These are phyloP conservation scores for Linderniella brevidens DNA, from an alignment of 257 asterid species.

Conservation along the genomic window DNA sequence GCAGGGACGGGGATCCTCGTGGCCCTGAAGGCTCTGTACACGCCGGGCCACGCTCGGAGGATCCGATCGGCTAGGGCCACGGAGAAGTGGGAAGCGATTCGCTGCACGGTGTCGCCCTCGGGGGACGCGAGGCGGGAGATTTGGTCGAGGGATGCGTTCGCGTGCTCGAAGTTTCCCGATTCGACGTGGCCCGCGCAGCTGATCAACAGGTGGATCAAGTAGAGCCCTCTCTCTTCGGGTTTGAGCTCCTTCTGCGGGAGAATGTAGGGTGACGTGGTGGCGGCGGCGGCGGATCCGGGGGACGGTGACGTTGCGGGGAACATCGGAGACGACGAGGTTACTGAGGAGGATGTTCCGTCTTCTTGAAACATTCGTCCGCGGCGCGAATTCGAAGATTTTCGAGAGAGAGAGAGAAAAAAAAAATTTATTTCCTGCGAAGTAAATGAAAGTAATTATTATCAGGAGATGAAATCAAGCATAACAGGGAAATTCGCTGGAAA, in stretches of 20 bases:
- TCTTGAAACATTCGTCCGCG: conserved; percentile 51
- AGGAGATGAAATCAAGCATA: too few species aligned
- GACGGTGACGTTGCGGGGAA: conserved; percentile 31
- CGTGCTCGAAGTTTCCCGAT: conserved; percentile 57
- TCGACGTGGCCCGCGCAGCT: conserved; percentile 80
- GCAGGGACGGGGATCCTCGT: conserved; percentile 27
- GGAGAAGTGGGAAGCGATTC: conserved; percentile 71
- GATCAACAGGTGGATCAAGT: conserved; percentile 62
- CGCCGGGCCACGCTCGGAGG: conserved; percentile 72
- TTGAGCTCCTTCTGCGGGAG: conserved; percentile 77
- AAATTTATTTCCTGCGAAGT: neutral
- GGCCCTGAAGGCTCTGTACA: conserved; percentile 55
- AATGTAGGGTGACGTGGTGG: conserved; percentile 32
- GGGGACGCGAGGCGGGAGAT: conserved; percentile 78
- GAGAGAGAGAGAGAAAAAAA: neutral
- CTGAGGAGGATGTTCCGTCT: conserved; percentile 78
- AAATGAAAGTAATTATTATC: neutral
- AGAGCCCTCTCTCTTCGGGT: conserved; percentile 84
- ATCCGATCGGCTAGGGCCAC: conserved; percentile 77
- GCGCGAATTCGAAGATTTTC: conserved; percentile 1
- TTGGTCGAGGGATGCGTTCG: conserved; percentile 79
- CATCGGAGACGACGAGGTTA: conserved; percentile 36
- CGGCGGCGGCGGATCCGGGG: too few species aligned
- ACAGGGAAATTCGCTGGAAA: too few species aligned
- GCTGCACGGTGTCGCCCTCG: conserved; percentile 83